Evolutionary conservation across 148 eudicot species (phyloP).

Genomic region (Tetragonia tetragonoides): DNA sequence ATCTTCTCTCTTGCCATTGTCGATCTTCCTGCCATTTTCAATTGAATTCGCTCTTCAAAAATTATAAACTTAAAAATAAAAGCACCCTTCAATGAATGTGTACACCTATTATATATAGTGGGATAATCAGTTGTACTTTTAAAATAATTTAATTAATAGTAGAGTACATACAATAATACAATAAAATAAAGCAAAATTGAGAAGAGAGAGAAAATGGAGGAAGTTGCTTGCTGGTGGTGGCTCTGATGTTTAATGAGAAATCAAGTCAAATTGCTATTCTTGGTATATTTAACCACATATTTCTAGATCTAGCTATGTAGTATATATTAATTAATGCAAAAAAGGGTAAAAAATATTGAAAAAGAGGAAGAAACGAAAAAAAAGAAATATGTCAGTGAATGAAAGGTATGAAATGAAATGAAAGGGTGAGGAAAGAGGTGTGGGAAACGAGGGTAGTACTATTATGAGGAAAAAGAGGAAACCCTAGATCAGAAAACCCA

Average conservation of each 20-base stretch:
- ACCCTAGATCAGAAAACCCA: conserved; percentile 33
- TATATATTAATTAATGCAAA: background rate
- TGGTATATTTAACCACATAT: background rate
- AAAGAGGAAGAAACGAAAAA: no score
- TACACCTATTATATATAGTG: no score
- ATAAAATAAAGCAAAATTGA: background rate
- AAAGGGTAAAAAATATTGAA: background rate
- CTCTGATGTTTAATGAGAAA: background rate
- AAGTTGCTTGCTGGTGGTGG: no score
- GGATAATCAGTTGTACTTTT: no score
- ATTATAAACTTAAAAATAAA: no score
- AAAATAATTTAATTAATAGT: no score
- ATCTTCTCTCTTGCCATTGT: conserved; percentile 44
- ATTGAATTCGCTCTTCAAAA: background rate
- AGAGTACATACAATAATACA: background rate
- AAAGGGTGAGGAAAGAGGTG: background rate
- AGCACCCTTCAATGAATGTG: no score
- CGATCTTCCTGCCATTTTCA: conserved; percentile 22
- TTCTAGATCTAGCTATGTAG: background rate
- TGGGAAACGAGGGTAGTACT: background rate
- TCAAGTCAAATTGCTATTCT: conserved; percentile 5
- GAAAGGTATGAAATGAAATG: no score
- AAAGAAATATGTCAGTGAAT: conserved; percentile 10
- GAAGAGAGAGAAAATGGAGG: background rate
- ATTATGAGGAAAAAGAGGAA: conserved; percentile 22